phyloP scores from a whole-genome alignment of 805 yeast species.

The Starmerella khaoyaiensis region DNA sequence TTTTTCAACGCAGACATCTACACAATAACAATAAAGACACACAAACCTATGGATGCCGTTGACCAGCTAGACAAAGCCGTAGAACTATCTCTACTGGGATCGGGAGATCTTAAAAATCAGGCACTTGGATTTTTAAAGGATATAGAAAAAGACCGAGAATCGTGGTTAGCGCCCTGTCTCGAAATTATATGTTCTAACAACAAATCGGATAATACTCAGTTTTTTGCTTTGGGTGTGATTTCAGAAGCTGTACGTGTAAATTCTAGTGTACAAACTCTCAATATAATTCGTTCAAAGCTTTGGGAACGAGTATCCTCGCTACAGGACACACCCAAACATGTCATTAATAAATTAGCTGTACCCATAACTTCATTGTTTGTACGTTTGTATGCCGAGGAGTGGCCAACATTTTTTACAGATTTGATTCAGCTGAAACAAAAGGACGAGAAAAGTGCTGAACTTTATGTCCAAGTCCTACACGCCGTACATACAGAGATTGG shows the following conservation, averaged over 20 bases:
- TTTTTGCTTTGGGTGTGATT: constrained; percentile 58
- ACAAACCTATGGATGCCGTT: constrained; percentile 15
- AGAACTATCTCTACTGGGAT: constrained; percentile 58
- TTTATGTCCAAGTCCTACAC: constrained; percentile 58
- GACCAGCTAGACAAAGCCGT: constrained; percentile 79
- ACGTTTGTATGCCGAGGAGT: constrained; percentile 35
- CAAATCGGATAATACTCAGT: constrained; percentile 43
- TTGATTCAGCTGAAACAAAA: constrained; percentile 29
- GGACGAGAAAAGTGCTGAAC: constrained; percentile 42
- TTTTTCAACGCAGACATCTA: no score
- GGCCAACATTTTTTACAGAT: constrained; percentile 42
- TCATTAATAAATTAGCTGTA: constrained; percentile 48
- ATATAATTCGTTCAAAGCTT: constrained; percentile 36
- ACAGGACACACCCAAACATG: constrained; percentile 29
- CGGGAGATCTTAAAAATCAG: constrained; percentile 47
- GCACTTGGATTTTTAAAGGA: constrained; percentile 36
- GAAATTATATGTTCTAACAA: constrained; percentile 29
- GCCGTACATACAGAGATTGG: constrained; percentile 86
- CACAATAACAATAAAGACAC: no score
- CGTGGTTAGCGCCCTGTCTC: constrained; percentile 39
- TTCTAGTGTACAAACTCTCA: constrained; percentile 36
- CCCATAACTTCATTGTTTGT: constrained; percentile 42
- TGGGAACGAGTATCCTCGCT: constrained; percentile 32
- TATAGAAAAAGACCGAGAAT: constrained; percentile 31
- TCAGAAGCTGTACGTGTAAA: constrained; percentile 33